These are phyloP conservation scores for Gossypium turneri DNA, from an alignment of 345 rosid species.

Conservation along the genomic window DNA sequence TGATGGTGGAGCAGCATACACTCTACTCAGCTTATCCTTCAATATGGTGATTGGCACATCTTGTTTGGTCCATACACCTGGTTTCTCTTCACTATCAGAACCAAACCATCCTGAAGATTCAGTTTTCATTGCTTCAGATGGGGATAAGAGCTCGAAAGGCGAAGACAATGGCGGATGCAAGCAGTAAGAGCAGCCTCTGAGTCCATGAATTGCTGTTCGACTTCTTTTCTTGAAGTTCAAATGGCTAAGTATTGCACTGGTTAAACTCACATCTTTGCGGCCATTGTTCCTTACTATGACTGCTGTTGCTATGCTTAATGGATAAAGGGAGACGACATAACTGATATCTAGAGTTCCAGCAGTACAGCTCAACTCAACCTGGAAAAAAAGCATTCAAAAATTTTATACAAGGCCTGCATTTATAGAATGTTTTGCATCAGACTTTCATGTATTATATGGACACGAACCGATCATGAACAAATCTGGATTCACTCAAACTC, in stretches of 20 bases:
- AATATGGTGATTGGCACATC: slow-evolving; percentile 54
- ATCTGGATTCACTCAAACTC: background rate
- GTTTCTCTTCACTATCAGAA: slow-evolving; percentile 49
- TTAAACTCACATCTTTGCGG: slow-evolving; percentile 49
- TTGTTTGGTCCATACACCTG: slow-evolving; percentile 64
- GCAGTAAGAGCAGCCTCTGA: slow-evolving; percentile 59
- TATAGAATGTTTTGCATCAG: background rate
- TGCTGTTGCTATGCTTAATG: slow-evolving; percentile 76
- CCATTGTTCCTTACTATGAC: slow-evolving; percentile 71
- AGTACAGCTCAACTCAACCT: slow-evolving; percentile 74
- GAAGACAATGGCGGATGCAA: slow-evolving; percentile 67
- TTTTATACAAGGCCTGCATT: background rate
- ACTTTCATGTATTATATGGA: background rate
- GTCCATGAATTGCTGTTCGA: slow-evolving; percentile 60
- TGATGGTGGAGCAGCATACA: slow-evolving; percentile 68
- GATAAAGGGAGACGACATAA: slow-evolving; percentile 69
- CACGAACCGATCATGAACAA: background rate
- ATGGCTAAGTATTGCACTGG: slow-evolving; percentile 73
- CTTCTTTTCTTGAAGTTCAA: slow-evolving; percentile 54
- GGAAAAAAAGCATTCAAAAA: slow-evolving; percentile 11
- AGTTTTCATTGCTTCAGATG: slow-evolving; percentile 72
- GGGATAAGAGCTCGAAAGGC: slow-evolving; percentile 68
- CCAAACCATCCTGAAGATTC: slow-evolving; percentile 65
- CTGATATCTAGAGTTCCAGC: slow-evolving; percentile 58
- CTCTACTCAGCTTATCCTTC: slow-evolving; percentile 60